Conservation (phyloP, 129 eudicot species). For the Lactuca sativa region DNA sequence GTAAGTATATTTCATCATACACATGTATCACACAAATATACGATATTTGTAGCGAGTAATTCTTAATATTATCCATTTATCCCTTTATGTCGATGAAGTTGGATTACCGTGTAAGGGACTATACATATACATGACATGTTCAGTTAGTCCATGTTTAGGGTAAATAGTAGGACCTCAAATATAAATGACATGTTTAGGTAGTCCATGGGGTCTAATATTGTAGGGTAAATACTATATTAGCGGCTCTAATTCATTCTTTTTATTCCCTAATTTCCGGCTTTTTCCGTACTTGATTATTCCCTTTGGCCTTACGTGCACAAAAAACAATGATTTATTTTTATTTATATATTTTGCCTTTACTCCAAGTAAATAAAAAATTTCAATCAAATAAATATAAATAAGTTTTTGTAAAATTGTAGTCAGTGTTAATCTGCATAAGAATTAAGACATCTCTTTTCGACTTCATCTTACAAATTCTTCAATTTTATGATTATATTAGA, state of each 20-base stretch:
- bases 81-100: too few species aligned
- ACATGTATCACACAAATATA: too few species aligned
- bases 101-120: too few species aligned
- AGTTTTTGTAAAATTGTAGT: too few species aligned
- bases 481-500: too few species aligned
- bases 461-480: neutral
- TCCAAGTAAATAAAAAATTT: neutral
- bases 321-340: slow-evolving; percentile 22
- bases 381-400: too few species aligned
- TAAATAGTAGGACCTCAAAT: too few species aligned
- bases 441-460: neutral
- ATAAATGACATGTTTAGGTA: neutral
- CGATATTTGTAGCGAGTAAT: too few species aligned
- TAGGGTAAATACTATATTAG: slow-evolving; percentile 23
- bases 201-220: slow-evolving; percentile 8
- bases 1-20: too few species aligned
- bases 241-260: slow-evolving; percentile 26
- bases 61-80: too few species aligned
- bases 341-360: neutral
- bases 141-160: too few species aligned
- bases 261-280: slow-evolving; percentile 38
- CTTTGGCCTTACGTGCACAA: slow-evolving; percentile 36
- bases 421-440: too few species aligned
- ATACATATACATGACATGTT: neutral
- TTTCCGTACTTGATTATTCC: slow-evolving; percentile 42